phyloP scores from a whole-genome alignment of 1,284 basidiomycete species.

The Papiliotrema fonsecae region DNA sequence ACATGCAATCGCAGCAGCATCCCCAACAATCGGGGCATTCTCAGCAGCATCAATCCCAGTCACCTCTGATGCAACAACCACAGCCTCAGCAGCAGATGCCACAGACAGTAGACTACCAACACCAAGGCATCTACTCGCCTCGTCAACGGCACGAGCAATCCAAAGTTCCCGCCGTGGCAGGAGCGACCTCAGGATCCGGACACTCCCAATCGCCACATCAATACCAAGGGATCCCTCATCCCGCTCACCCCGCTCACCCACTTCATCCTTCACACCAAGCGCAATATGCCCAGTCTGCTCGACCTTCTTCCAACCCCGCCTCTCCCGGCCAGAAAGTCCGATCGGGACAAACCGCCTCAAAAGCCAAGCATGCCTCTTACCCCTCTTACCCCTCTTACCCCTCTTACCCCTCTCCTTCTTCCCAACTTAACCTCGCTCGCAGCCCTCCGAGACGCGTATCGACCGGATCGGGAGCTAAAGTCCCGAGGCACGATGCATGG shows the following conservation, averaged over 20 bases:
- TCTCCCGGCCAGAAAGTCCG: not conserved
- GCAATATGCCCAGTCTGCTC: not conserved
- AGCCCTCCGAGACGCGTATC: not conserved
- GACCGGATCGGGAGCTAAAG: not conserved
- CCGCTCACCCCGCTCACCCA: too few relatives aligned
- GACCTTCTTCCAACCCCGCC: not conserved
- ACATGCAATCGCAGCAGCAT: not conserved
- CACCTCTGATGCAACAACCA: constrained; percentile 4
- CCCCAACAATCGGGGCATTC: not conserved
- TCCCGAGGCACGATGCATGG: not conserved
- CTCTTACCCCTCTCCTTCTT: too few relatives aligned
- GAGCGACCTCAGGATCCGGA: not conserved
- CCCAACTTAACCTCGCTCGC: too few relatives aligned
- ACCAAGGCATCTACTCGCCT: constrained; percentile 18
- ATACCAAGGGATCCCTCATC: constrained; percentile 2
- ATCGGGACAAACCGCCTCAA: not conserved
- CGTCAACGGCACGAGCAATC: constrained; percentile 6
- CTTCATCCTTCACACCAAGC: not conserved
- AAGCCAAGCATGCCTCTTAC: not conserved
- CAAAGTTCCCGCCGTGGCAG: not conserved
- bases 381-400: too few relatives aligned
- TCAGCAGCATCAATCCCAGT: constrained; percentile 4
- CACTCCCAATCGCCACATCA: not conserved
- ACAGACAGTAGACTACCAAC: constrained; percentile 1
- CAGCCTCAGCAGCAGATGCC: constrained; percentile 3